Percentiles rank a stretch among this genome's conserved stretches.
Conservation (phyloP, 2,329 filamentous ascomycete species). For the Aspergillus sergii region DNA sequence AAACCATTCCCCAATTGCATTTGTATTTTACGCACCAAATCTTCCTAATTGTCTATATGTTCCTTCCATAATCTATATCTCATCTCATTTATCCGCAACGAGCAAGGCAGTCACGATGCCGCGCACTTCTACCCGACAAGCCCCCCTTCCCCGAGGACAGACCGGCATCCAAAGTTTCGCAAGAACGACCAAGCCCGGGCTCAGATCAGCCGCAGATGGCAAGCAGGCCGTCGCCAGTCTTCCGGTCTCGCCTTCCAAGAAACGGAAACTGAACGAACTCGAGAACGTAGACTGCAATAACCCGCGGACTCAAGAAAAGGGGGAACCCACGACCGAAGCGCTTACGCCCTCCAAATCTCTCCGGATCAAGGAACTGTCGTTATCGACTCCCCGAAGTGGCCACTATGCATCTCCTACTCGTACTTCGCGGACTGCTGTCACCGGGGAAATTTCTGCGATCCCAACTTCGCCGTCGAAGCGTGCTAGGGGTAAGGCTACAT, state of each 20-base stretch:
- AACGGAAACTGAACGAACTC: conserved; percentile 41
- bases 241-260: conserved; percentile 42
- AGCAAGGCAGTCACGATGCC: conserved; percentile 32
- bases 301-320: conserved; percentile 12
- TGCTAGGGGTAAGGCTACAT: conserved; percentile 5
- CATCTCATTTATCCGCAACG: conserved; percentile 11
- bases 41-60: conserved; percentile 11
- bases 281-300: conserved; percentile 34
- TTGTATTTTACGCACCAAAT: conserved; percentile 9
- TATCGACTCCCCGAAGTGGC: conserved; percentile 36
- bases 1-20: conserved; percentile 9
- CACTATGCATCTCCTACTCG: conserved; percentile 26
- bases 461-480: conserved; percentile 32
- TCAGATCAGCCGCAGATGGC: conserved; percentile 19
- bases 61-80: conserved; percentile 14
- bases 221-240: conserved; percentile 35
- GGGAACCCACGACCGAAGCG: conserved; percentile 17
- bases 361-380: conserved; percentile 33
- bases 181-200: conserved; percentile 46
- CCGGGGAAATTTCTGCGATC: background rate
- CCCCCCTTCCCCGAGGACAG: conserved; percentile 36
- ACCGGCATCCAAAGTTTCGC: conserved; percentile 49
- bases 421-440: conserved; percentile 1
- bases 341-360: conserved; percentile 38
- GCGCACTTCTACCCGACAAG: conserved; percentile 32